Conservation (phyloP, 176 grass and related monocot genomes). For the Triticum dicoccoides region DNA sequence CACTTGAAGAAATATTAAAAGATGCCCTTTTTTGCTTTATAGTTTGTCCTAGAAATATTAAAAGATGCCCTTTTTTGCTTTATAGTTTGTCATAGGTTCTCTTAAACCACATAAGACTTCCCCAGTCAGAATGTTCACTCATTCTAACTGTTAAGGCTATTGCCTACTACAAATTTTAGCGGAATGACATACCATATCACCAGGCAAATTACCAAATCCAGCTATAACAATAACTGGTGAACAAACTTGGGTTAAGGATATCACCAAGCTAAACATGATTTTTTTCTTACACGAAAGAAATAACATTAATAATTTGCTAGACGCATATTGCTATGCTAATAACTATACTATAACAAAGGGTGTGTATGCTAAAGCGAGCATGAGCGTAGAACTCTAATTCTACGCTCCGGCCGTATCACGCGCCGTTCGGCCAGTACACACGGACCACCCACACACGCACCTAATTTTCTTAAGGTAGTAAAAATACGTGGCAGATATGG, state of each 20-base stretch:
- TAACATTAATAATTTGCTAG: not conserved
- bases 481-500: too few relatives aligned
- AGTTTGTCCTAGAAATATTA: conserved; percentile 9
- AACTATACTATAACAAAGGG: not conserved
- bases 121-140: not conserved
- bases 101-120: not conserved
- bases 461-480: too few relatives aligned
- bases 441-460: too few relatives aligned
- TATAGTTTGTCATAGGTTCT: conserved; percentile 6
- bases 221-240: conserved; percentile 78
- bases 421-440: too few relatives aligned
- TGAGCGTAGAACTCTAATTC: too few relatives aligned
- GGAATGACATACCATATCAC: conserved; percentile 76
- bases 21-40: not conserved
- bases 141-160: not conserved
- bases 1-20: not conserved
- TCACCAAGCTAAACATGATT: conserved; percentile 5
- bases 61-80: not conserved
- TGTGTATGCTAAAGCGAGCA: not conserved
- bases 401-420: too few relatives aligned
- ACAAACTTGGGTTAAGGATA: conserved; percentile 57
- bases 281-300: not conserved
- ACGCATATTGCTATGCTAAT: conserved; percentile 17
- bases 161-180: not conserved
- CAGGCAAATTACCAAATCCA: conserved; percentile 96